Conservation (phyloP, 2,329 filamentous ascomycete species). For the Albifimbria verrucaria region DNA sequence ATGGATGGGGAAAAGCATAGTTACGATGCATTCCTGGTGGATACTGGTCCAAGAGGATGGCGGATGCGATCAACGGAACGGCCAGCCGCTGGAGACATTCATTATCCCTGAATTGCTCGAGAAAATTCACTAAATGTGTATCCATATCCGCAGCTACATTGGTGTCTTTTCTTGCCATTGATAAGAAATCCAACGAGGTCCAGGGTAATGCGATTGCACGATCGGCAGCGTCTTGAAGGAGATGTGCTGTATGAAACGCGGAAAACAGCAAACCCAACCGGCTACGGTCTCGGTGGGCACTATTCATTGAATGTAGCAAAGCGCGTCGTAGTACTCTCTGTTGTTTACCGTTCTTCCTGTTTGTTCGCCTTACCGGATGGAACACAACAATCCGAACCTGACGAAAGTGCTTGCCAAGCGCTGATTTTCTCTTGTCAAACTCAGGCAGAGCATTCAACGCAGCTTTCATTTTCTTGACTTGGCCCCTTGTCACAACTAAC, state of each 20-base stretch:
- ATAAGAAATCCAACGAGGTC: conserved; percentile 1
- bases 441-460: neutral
- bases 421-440: neutral
- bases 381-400: neutral
- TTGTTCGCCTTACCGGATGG: neutral
- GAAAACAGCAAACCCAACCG: conserved; percentile 3
- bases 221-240: conserved; percentile 1
- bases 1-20: neutral
- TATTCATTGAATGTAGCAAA: neutral
- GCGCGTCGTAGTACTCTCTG: neutral
- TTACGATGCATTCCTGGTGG: conserved; percentile 6
- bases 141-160: neutral
- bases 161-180: neutral
- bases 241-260: neutral
- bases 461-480: neutral
- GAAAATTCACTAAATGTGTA: conserved; percentile 2
- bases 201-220: neutral
- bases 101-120: neutral
- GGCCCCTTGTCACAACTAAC: conserved; percentile 1
- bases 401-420: neutral
- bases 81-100: neutral
- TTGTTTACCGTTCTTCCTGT: neutral
- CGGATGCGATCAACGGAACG: conserved; percentile 6
- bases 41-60: conserved; percentile 9
- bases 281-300: neutral